Conservation (phyloP, 306 rosid genomes). For the Begonia peltatifolia region DNA sequence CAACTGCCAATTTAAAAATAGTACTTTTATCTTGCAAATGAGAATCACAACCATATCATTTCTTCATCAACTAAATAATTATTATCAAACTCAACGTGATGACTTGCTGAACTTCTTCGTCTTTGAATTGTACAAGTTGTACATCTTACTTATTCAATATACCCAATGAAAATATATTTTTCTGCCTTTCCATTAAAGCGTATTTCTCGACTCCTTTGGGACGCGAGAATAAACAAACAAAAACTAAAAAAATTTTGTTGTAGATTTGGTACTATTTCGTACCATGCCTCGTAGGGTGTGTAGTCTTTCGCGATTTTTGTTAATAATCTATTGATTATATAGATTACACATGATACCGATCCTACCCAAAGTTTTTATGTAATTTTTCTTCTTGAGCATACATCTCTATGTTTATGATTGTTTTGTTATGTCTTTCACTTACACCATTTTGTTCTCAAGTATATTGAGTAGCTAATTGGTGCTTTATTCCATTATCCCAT, state of each 20-base stretch:
- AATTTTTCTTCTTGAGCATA: neutral
- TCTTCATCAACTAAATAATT: too few relatives aligned
- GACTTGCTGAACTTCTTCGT: neutral
- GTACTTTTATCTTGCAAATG: too few relatives aligned
- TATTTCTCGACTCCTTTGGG: neutral
- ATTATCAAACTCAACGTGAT: neutral
- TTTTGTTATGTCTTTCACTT: neutral
- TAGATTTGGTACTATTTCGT: neutral
- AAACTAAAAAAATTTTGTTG: neutral
- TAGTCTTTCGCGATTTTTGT: neutral
- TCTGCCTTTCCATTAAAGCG: neutral
- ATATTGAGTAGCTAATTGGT: too few relatives aligned
- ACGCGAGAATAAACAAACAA: neutral
- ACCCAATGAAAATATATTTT: neutral
- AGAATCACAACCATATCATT: too few relatives aligned
- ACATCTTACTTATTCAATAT: neutral
- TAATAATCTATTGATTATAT: neutral
- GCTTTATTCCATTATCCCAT: too few relatives aligned
- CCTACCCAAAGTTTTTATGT: too few relatives aligned
- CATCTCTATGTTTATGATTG: neutral
- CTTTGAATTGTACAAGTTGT: neutral
- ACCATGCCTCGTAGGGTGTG: neutral
- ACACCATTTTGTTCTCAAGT: slow-evolving; percentile 4
- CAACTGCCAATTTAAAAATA: too few relatives aligned
- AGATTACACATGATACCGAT: neutral